Conservation (phyloP, 768 basidiomycete species). For the Rhizopogon sp. region DNA sequence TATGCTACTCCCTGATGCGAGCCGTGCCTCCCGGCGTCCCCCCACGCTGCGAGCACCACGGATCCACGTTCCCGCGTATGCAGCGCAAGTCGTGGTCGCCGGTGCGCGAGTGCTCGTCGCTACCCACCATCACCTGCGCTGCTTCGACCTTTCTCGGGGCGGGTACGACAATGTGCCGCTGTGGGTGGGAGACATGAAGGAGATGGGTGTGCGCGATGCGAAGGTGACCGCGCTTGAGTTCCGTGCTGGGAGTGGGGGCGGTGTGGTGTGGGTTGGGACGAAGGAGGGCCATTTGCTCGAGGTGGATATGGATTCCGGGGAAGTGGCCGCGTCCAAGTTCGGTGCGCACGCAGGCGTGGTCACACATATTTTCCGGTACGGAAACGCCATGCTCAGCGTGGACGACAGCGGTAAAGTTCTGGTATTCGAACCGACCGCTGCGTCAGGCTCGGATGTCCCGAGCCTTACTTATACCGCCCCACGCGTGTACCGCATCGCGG, state of each 20-base stretch:
- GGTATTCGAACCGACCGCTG: conserved; percentile 54
- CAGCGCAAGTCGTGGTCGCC: conserved; percentile 49
- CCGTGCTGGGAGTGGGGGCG: conserved; percentile 49
- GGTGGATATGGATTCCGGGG: conserved; percentile 63
- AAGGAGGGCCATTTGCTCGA: conserved; percentile 88
- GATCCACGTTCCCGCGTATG: conserved; percentile 51
- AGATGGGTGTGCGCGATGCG: conserved; percentile 58
- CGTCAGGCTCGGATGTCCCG: conserved; percentile 33
- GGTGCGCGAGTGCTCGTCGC: conserved; percentile 58
- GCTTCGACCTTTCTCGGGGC: conserved; percentile 52
- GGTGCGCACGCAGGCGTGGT: conserved; percentile 64
- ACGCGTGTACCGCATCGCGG: conserved; percentile 62
- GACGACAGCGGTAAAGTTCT: conserved; percentile 85
- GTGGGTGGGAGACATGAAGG: conserved; percentile 55
- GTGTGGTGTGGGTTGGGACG: conserved; percentile 80
- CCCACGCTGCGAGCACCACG: conserved; percentile 40
- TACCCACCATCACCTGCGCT: conserved; percentile 51
- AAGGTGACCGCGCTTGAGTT: conserved; percentile 80
- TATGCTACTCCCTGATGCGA: conserved; percentile 59
- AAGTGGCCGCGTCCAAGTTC: conserved; percentile 51
- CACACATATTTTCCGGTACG: conserved; percentile 69
- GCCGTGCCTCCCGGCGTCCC: conserved; percentile 55
- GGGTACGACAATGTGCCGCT: conserved; percentile 32
- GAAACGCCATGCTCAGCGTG: conserved; percentile 66
- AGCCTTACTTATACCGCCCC: conserved; percentile 45